These are phyloP conservation scores for Ophiostoma tasmaniense DNA, from an alignment of 2,329 filamentous ascomycete genomes.

Conservation along the genomic window DNA sequence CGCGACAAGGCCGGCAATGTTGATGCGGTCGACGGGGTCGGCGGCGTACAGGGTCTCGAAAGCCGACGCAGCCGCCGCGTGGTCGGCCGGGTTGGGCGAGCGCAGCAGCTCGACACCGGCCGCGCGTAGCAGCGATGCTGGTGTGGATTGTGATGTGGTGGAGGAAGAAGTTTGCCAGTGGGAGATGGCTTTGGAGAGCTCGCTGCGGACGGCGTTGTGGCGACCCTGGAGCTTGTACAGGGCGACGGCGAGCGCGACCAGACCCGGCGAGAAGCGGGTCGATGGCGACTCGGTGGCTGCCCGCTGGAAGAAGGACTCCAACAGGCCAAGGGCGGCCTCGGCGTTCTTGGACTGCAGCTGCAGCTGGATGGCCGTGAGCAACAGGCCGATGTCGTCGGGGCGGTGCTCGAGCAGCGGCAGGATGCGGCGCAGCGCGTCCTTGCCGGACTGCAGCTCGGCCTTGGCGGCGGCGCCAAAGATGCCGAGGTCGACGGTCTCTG, in stretches of 20 bases:
- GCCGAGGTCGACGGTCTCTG: slow-evolving; percentile 36
- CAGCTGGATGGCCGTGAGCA: slow-evolving; percentile 72
- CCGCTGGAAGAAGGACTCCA: slow-evolving; percentile 66
- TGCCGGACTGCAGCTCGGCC: slow-evolving; percentile 53
- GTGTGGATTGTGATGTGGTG: slow-evolving; percentile 15
- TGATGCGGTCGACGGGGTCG: slow-evolving; percentile 58
- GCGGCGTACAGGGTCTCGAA: slow-evolving; percentile 64
- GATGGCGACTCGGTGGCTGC: slow-evolving; percentile 53
- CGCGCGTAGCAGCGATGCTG: slow-evolving; percentile 64
- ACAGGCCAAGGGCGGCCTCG: slow-evolving; percentile 61
- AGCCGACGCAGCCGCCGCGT: slow-evolving; percentile 63
- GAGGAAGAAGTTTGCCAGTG: slow-evolving; percentile 61
- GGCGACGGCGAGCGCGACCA: slow-evolving; percentile 71
- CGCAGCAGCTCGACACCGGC: slow-evolving; percentile 76
- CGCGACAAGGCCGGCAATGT: slow-evolving; percentile 77
- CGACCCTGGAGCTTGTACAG: slow-evolving; percentile 72
- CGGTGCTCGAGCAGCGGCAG: slow-evolving; percentile 62
- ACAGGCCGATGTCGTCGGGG: slow-evolving; percentile 70
- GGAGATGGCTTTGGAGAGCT: slow-evolving; percentile 68
- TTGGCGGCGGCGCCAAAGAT: slow-evolving; percentile 63
- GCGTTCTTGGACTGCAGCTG: slow-evolving; percentile 55
- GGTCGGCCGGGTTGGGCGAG: slow-evolving; percentile 60
- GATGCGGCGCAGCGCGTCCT: slow-evolving; percentile 61
- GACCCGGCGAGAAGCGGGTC: slow-evolving; percentile 71
- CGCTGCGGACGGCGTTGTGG: slow-evolving; percentile 59